These are phyloP conservation scores for Solanum lycopersicoides DNA, from an alignment of 257 asterid species.

Conservation along the genomic window DNA sequence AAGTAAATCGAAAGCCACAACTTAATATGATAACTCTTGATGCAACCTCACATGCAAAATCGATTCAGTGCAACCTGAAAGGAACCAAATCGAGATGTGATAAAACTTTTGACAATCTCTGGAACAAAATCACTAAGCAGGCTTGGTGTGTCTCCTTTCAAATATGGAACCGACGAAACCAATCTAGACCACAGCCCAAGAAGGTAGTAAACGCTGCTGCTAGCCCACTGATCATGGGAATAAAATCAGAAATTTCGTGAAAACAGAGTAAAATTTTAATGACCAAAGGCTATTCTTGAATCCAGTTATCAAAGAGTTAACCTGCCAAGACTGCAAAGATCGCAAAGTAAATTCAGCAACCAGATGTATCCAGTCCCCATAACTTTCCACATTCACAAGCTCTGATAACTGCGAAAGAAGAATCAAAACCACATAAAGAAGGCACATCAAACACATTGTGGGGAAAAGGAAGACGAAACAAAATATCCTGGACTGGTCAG, in stretches of 20 bases:
- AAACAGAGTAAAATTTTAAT: background rate
- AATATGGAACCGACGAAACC: slow-evolving; percentile 90
- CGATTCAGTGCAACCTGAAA: slow-evolving; percentile 51
- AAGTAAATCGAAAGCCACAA: background rate
- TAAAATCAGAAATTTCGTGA: background rate
- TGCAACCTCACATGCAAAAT: background rate
- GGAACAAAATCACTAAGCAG: slow-evolving; percentile 97
- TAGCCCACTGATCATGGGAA: slow-evolving; percentile 74
- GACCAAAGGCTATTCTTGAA: background rate
- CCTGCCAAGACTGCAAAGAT: slow-evolving; percentile 99
- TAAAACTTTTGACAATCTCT: slow-evolving; percentile 82
- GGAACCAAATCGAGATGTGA: slow-evolving; percentile 89
- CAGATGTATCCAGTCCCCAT: slow-evolving; percentile 93
- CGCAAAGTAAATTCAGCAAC: slow-evolving; percentile 91
- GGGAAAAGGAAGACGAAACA: background rate
- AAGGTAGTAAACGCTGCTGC: slow-evolving; percentile 94
- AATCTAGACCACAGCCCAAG: slow-evolving; percentile 97
- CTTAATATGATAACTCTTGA: background rate
- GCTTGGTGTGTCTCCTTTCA: slow-evolving; percentile 97
- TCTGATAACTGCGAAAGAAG: slow-evolving; percentile 67
- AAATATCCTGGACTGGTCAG: background rate
- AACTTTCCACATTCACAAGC: slow-evolving; percentile 92
- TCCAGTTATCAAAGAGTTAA: background rate
- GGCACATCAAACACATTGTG: background rate
- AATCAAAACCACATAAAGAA: slow-evolving; percentile 4